Conservation (phyloP, 139 green algal genomes). For the Nannochloris sp. region DNA sequence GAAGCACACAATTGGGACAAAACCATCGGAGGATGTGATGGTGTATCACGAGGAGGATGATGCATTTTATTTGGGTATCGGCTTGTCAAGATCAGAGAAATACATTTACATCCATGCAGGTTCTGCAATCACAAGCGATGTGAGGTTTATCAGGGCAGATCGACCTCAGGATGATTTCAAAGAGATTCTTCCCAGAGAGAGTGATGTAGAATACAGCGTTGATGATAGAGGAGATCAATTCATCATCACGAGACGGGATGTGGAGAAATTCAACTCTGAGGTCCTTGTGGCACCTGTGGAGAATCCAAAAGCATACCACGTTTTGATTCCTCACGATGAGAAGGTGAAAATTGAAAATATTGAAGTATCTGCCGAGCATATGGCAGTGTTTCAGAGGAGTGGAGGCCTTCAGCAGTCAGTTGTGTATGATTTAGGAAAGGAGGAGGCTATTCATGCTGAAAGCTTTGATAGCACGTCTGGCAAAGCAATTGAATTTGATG, state of each 20-base stretch:
- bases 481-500: slow-evolving; percentile 51
- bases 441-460: not conserved
- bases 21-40: slow-evolving; percentile 34
- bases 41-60: slow-evolving; percentile 74
- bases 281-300: slow-evolving; percentile 51
- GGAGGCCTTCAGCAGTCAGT: slow-evolving; percentile 26
- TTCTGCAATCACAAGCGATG: slow-evolving; percentile 67
- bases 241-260: slow-evolving; percentile 50
- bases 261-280: slow-evolving; percentile 67
- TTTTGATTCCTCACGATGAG: slow-evolving; percentile 59
- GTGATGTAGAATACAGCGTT: slow-evolving; percentile 61
- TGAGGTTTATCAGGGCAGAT: slow-evolving; percentile 48
- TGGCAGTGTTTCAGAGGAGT: slow-evolving; percentile 26
- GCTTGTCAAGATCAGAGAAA: slow-evolving; percentile 39
- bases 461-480: slow-evolving; percentile 18
- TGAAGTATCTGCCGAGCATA: slow-evolving; percentile 16
- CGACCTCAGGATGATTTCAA: slow-evolving; percentile 40
- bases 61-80: slow-evolving; percentile 65
- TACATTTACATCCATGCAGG: slow-evolving; percentile 54
- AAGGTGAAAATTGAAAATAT: slow-evolving; percentile 73
- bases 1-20: slow-evolving; percentile 48
- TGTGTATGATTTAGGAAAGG: slow-evolving; percentile 8
- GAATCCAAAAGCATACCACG: slow-evolving; percentile 23
- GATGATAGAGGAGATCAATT: slow-evolving; percentile 43
- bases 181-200: slow-evolving; percentile 45